Evolutionary conservation across 805 yeast species (phyloP).

Genomic region (Kazachstania taianensis): DNA sequence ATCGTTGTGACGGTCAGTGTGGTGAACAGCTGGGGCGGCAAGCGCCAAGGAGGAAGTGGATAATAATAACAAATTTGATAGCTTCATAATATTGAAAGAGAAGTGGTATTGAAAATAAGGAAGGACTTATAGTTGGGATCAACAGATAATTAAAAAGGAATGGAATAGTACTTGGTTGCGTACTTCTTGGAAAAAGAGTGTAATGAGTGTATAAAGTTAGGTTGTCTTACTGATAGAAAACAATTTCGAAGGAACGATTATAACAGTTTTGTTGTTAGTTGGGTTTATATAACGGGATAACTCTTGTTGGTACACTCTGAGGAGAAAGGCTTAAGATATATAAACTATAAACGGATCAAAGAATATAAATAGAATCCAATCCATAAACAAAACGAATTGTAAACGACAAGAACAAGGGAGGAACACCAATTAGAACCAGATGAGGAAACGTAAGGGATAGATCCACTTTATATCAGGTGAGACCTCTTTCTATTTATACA

Average conservation of each 20-base stretch:
- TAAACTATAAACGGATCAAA: neutral
- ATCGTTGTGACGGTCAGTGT: constrained; percentile 17
- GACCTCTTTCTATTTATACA: neutral
- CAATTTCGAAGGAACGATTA: constrained; percentile 4
- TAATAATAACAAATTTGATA: constrained; percentile 15
- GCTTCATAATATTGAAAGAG: constrained; percentile 11
- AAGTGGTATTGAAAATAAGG: neutral
- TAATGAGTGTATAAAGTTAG: too few relatives aligned
- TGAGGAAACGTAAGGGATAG: too few relatives aligned
- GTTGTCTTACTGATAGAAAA: neutral
- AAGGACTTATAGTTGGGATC: neutral
- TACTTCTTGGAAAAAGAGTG: too few relatives aligned
- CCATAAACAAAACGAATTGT: neutral
- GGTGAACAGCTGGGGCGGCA: constrained; percentile 24
- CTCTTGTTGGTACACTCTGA: too few relatives aligned
- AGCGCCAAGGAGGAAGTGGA: constrained; percentile 19
- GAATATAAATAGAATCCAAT: too few relatives aligned
- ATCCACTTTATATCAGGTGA: too few relatives aligned
- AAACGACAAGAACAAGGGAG: neutral
- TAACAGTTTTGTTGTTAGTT: neutral
- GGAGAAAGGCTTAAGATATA: too few relatives aligned
- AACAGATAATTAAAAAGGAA: too few relatives aligned
- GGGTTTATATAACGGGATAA: too few relatives aligned
- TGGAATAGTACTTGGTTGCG: too few relatives aligned
- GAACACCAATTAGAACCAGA: neutral